These are phyloP conservation scores for Rhizopogon sp. DNA, from an alignment of 768 basidiomycete species.

Conservation along the genomic window DNA sequence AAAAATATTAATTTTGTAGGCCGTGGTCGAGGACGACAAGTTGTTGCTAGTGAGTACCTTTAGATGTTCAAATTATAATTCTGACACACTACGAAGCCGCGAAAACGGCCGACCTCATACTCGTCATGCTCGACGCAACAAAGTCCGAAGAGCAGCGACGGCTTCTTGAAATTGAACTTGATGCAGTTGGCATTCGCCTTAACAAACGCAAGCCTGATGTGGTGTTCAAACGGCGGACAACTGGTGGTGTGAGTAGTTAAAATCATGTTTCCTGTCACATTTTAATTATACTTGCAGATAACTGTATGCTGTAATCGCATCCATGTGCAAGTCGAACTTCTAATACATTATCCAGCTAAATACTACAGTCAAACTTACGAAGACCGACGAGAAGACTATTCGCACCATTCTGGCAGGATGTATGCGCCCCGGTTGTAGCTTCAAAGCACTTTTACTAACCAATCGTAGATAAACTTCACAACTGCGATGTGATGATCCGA, in stretches of 20 bases:
- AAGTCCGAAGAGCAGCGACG: slow-evolving; percentile 89
- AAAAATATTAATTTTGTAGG: slow-evolving; percentile 15
- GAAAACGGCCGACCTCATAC: slow-evolving; percentile 89
- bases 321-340: background rate
- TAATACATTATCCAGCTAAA: slow-evolving; percentile 50
- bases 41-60: slow-evolving; percentile 69
- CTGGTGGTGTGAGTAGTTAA: slow-evolving; percentile 69
- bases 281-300: slow-evolving; percentile 43
- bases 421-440: slow-evolving; percentile 25
- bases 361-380: slow-evolving; percentile 88
- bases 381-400: slow-evolving; percentile 93
- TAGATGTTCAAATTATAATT: background rate
- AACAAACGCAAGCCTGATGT: slow-evolving; percentile 91
- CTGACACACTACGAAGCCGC: slow-evolving; percentile 43
- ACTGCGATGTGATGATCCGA: slow-evolving; percentile 97
- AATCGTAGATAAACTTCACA: slow-evolving; percentile 73
- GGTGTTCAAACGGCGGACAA: slow-evolving; percentile 89
- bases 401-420: slow-evolving; percentile 88
- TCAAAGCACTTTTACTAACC: slow-evolving; percentile 6
- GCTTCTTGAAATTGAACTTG: slow-evolving; percentile 87
- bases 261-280: slow-evolving; percentile 3
- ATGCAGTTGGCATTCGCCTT: slow-evolving; percentile 93
- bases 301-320: slow-evolving; percentile 41
- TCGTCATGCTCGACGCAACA: slow-evolving; percentile 90
- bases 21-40: slow-evolving; percentile 91